phyloP scores from a whole-genome alignment of 495 filamentous ascomycete genomes.

The Penicillium cosmopolitanum region DNA sequence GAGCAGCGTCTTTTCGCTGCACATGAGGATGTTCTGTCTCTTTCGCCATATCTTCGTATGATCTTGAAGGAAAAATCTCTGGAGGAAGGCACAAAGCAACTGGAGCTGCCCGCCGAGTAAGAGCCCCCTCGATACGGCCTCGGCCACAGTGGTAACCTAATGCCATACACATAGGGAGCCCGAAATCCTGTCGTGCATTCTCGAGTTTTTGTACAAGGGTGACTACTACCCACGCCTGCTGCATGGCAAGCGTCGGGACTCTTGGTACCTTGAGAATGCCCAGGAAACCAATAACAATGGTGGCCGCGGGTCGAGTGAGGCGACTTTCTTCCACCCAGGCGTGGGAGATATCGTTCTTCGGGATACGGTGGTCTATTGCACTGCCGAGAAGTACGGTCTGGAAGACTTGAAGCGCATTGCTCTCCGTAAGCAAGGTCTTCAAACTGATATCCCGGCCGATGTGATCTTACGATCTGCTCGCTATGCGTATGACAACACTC shows the following conservation, averaged over 20 bases:
- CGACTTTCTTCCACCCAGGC: slow-evolving; percentile 72
- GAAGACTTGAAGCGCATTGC: slow-evolving; percentile 85
- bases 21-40: slow-evolving; percentile 66
- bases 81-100: slow-evolving; percentile 55
- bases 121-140: neutral
- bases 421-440: slow-evolving; percentile 90
- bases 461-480: slow-evolving; percentile 88
- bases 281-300: slow-evolving; percentile 50
- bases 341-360: slow-evolving; percentile 74
- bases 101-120: slow-evolving; percentile 64
- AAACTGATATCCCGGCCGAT: slow-evolving; percentile 79
- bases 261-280: slow-evolving; percentile 72
- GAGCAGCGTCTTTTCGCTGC: slow-evolving; percentile 80
- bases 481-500: slow-evolving; percentile 92
- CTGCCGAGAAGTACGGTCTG: slow-evolving; percentile 82
- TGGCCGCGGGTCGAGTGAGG: slow-evolving; percentile 68
- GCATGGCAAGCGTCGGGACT: slow-evolving; percentile 49
- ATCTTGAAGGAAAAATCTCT: slow-evolving; percentile 61
- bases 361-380: slow-evolving; percentile 91
- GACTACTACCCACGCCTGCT: slow-evolving; percentile 66
- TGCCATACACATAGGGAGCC: slow-evolving; percentile 49
- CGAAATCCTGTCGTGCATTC: slow-evolving; percentile 66
- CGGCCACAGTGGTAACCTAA: neutral
- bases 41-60: slow-evolving; percentile 61
- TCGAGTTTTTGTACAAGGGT: slow-evolving; percentile 74